A percentile compares a stretch with the other conserved stretches of the same genome.
These are phyloP conservation scores for Cercospora janseana DNA, from an alignment of 2,329 filamentous ascomycete species.

Conservation along the genomic window DNA sequence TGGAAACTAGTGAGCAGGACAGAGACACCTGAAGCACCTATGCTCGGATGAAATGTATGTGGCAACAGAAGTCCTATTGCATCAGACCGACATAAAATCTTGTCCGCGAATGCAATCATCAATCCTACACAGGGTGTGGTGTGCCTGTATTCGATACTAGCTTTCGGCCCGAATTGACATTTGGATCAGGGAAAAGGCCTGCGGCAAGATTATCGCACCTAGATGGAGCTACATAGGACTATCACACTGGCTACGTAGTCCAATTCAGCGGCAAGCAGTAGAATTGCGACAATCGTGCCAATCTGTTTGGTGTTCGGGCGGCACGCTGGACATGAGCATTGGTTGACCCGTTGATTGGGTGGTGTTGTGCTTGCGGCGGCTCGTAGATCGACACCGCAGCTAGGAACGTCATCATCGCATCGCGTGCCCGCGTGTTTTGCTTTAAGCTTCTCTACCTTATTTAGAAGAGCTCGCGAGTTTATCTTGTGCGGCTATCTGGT, in stretches of 20 bases:
- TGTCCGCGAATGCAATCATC: too few relatives aligned
- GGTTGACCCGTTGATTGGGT: slow-evolving; percentile 8
- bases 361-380: background rate
- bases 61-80: too few relatives aligned
- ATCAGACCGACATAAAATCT: too few relatives aligned
- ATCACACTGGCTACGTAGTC: background rate
- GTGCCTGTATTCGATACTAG: too few relatives aligned
- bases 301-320: slow-evolving; percentile 8
- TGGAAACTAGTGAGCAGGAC: slow-evolving; percentile 13
- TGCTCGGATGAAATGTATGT: too few relatives aligned
- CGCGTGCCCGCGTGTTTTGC: slow-evolving; percentile 8
- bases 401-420: slow-evolving; percentile 9
- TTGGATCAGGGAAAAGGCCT: too few relatives aligned
- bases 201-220: background rate
- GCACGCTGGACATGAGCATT: background rate
- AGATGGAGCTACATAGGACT: background rate
- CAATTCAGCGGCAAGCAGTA: background rate
- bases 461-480: slow-evolving; percentile 6
- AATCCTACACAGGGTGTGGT: slow-evolving; percentile 3
- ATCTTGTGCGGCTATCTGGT: slow-evolving; percentile 7
- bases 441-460: background rate
- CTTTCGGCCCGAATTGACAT: too few relatives aligned
- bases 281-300: slow-evolving; percentile 3
- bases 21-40: too few relatives aligned
- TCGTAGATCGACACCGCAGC: slow-evolving; percentile 10